These are phyloP conservation scores for Candida rishiriensis DNA, from an alignment of 805 yeast genomes.

Conservation along the genomic window DNA sequence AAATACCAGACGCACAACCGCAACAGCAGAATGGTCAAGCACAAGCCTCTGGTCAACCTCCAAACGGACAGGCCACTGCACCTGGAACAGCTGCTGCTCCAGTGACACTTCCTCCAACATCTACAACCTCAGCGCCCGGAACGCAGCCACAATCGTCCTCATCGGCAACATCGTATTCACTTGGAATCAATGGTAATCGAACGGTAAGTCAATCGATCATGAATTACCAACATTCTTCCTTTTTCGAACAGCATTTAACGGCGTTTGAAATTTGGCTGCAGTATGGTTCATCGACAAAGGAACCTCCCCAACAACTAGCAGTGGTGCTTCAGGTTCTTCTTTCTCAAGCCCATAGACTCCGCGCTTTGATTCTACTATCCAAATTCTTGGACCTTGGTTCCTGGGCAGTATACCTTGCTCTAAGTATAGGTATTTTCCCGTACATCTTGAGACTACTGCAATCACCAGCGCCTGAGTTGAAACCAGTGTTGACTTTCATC, in stretches of 20 bases:
- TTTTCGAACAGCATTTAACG: conserved; percentile 92
- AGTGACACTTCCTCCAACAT: conserved; percentile 1
- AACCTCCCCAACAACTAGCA: conserved; percentile 93
- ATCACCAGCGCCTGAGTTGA: conserved; percentile 91
- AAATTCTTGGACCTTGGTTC: conserved; percentile 92
- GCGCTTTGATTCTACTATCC: conserved; percentile 81
- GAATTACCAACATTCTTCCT: conserved; percentile 83
- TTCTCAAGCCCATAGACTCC: conserved; percentile 88
- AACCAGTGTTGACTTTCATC: conserved; percentile 89
- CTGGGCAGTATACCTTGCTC: conserved; percentile 91
- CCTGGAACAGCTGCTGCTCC: conserved; percentile 1
- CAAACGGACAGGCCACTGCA: neutral
- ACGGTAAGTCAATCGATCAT: conserved; percentile 18
- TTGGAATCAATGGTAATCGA: conserved; percentile 3
- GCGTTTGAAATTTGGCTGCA: conserved; percentile 96
- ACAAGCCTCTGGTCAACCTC: neutral
- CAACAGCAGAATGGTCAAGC: conserved; percentile 5
- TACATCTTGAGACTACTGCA: conserved; percentile 86
- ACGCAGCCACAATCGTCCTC: too few species aligned
- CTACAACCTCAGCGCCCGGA: neutral
- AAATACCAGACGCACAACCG: conserved; percentile 18
- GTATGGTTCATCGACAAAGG: conserved; percentile 77
- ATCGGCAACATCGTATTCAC: too few species aligned
- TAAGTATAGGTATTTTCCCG: conserved; percentile 94
- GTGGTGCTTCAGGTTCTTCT: conserved; percentile 87